phyloP scores from a whole-genome alignment of 225 moss, liverwort and hornwort species.

The Climacium dendroides region DNA sequence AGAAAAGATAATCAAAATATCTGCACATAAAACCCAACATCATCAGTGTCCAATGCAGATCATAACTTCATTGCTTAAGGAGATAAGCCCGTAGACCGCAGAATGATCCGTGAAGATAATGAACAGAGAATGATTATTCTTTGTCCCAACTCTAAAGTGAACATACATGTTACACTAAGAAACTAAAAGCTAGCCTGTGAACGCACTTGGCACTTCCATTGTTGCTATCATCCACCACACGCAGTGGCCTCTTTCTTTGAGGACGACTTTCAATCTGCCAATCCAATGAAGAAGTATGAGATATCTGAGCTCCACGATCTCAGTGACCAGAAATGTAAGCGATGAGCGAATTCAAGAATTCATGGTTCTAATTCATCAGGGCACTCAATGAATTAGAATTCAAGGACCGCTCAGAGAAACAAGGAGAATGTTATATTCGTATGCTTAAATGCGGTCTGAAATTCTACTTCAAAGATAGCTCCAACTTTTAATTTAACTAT shows the following conservation, averaged over 20 bases:
- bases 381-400: no score
- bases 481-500: no score
- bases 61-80: background rate
- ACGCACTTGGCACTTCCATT: constrained; percentile 85
- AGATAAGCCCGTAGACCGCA: background rate
- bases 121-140: background rate
- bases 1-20: constrained; percentile 96
- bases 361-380: no score
- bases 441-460: no score
- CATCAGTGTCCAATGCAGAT: background rate
- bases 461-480: no score
- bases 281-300: background rate
- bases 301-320: background rate
- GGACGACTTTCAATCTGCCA: constrained; percentile 94
- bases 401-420: no score
- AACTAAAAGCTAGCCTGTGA: background rate
- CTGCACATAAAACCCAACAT: constrained; percentile 8
- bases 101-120: background rate
- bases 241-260: constrained; percentile 86
- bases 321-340: background rate
- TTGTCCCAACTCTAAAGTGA: background rate
- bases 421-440: no score
- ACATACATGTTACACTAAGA: background rate
- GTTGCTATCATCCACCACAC: constrained; percentile 93
- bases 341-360: no score